These are phyloP conservation scores for Ustilago loliicola DNA, from an alignment of 1,284 basidiomycete species.

Conservation along the genomic window DNA sequence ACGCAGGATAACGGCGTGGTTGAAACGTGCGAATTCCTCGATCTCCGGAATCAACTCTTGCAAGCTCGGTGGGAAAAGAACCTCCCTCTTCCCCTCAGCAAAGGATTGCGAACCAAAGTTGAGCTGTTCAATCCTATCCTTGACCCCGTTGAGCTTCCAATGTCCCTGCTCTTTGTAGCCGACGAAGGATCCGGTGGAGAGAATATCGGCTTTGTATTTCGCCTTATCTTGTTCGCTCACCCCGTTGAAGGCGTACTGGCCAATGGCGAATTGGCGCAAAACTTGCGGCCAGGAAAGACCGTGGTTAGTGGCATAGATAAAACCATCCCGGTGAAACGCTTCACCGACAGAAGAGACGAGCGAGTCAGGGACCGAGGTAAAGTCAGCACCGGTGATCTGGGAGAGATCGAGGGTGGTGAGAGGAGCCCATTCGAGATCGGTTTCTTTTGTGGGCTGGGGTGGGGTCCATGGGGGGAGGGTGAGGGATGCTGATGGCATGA, in stretches of 20 bases:
- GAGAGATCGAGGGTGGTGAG: constrained; percentile 66
- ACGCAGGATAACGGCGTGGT: constrained; percentile 70
- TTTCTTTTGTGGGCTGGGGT: constrained; percentile 54
- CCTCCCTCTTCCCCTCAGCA: constrained; percentile 29
- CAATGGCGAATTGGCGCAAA: constrained; percentile 68
- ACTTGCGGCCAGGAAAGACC: constrained; percentile 64
- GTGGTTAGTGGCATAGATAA: constrained; percentile 69
- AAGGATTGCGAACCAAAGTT: constrained; percentile 71
- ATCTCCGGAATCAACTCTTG: constrained; percentile 70
- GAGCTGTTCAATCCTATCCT: constrained; percentile 72
- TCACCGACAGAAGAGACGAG: constrained; percentile 62
- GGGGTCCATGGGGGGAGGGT: constrained; percentile 61
- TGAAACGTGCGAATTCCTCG: constrained; percentile 69
- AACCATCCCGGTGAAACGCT: constrained; percentile 63
- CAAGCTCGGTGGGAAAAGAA: constrained; percentile 57
- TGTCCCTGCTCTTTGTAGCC: constrained; percentile 73
- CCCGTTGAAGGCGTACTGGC: constrained; percentile 66
- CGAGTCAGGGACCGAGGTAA: constrained; percentile 54
- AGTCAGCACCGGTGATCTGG: constrained; percentile 60
- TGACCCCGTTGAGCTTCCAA: constrained; percentile 70
- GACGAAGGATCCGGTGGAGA: constrained; percentile 63
- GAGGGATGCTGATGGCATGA: constrained; percentile 13
- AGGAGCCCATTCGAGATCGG: constrained; percentile 68
- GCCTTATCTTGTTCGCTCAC: constrained; percentile 63
- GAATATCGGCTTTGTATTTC: constrained; percentile 64